These are phyloP conservation scores for Tolypocladium endophyticum DNA, from an alignment of 2,329 filamentous ascomycete genomes.

Conservation along the genomic window DNA sequence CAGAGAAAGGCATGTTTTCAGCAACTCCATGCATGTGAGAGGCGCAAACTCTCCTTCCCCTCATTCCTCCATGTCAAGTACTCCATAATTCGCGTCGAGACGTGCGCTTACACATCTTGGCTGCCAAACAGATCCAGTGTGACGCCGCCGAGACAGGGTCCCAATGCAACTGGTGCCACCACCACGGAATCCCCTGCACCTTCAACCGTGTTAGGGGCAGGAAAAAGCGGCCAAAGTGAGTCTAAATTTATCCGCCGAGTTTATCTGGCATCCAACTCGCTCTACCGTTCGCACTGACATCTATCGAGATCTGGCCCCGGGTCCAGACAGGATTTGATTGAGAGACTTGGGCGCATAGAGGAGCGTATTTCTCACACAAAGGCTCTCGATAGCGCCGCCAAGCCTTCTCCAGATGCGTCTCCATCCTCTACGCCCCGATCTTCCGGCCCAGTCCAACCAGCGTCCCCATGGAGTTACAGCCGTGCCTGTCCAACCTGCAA, in stretches of 20 bases:
- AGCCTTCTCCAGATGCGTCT: constrained; percentile 1
- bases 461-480: not conserved
- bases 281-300: not conserved
- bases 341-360: constrained; percentile 29
- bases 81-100: not conserved
- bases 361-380: constrained; percentile 17
- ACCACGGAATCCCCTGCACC: constrained; percentile 35
- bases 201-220: constrained; percentile 18
- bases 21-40: not conserved
- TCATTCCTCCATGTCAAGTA: not conserved
- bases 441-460: not conserved
- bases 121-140: constrained; percentile 34
- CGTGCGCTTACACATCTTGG: constrained; percentile 3
- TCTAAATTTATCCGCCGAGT: not conserved
- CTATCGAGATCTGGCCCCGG: not conserved
- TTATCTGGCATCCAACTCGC: not conserved
- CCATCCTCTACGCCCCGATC: constrained; percentile 1
- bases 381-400: not conserved
- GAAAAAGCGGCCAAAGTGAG: constrained; percentile 6
- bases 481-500: not conserved
- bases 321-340: constrained; percentile 18
- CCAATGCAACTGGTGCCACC: constrained; percentile 38
- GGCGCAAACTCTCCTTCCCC: constrained; percentile 1
- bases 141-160: constrained; percentile 24
- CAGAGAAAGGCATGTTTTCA: constrained; percentile 29